Percentiles rank a stretch among this genome's conserved stretches.
Conservation (phyloP, 805 yeast genomes). For the Lipomyces lipofer region DNA sequence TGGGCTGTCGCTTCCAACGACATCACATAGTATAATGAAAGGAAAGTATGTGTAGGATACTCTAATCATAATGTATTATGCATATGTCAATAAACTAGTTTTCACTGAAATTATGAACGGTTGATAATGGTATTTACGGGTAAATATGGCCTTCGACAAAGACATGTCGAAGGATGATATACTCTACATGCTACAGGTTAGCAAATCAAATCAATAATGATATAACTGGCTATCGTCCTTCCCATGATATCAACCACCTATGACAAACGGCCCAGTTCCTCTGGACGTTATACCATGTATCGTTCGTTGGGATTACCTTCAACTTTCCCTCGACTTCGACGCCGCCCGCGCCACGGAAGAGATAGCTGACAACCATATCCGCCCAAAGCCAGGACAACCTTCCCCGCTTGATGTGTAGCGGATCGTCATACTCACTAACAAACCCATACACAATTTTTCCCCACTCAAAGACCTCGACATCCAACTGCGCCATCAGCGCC, state of each 20-base stretch:
- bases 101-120: too few species aligned
- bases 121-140: too few species aligned
- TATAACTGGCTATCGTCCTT: not conserved
- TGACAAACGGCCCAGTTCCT: not conserved
- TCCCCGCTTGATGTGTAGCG: constrained; percentile 7
- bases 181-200: not conserved
- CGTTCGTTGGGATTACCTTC: not conserved
- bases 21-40: too few species aligned
- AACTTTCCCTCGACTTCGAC: constrained; percentile 1
- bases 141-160: too few species aligned
- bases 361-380: constrained; percentile 6
- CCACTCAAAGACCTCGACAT: constrained; percentile 24
- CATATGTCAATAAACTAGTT: too few species aligned
- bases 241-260: not conserved
- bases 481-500: constrained; percentile 8
- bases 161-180: not conserved
- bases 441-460: constrained; percentile 16
- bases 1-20: too few species aligned
- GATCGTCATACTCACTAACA: constrained; percentile 10
- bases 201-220: not conserved
- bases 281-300: not conserved
- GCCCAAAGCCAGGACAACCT: constrained; percentile 8
- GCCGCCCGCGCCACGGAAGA: constrained; percentile 9
- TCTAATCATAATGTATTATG: too few species aligned
- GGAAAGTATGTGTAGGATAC: too few species aligned